Conservation (phyloP, 768 basidiomycete species). For the Xerocomellus amylosporus region DNA sequence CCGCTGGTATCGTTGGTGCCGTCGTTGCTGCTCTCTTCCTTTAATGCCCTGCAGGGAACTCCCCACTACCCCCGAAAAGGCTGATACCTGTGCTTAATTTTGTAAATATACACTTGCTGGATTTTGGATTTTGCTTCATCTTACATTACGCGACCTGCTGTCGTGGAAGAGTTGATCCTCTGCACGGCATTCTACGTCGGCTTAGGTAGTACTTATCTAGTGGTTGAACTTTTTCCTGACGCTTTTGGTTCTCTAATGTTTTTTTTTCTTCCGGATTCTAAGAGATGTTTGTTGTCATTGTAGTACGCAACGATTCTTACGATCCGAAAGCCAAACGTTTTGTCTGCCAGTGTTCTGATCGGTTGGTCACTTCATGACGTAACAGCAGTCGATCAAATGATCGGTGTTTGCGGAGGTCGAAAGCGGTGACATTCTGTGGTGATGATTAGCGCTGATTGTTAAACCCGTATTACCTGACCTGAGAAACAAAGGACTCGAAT, state of each 20-base stretch:
- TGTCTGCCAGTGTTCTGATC: not conserved
- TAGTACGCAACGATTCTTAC: constrained; percentile 15
- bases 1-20: constrained; percentile 38
- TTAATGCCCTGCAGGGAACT: constrained; percentile 19
- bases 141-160: constrained; percentile 14
- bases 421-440: too few relatives aligned
- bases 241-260: constrained; percentile 1
- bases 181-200: not conserved
- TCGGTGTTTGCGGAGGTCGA: too few relatives aligned
- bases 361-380: not conserved
- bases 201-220: constrained; percentile 4
- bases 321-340: constrained; percentile 15
- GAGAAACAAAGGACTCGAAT: too few relatives aligned
- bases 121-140: constrained; percentile 18
- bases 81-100: constrained; percentile 20
- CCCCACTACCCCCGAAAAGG: not conserved
- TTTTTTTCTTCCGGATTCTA: constrained; percentile 17
- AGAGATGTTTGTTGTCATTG: constrained; percentile 13
- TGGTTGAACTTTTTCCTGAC: constrained; percentile 1
- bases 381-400: not conserved
- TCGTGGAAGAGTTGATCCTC: constrained; percentile 2
- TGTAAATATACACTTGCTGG: constrained; percentile 9
- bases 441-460: too few relatives aligned
- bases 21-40: constrained; percentile 39
- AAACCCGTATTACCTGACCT: too few relatives aligned